These are phyloP conservation scores for Plasmodium knowlesi DNA, from an alignment of 169 alveolate genomes.

Conservation along the genomic window DNA sequence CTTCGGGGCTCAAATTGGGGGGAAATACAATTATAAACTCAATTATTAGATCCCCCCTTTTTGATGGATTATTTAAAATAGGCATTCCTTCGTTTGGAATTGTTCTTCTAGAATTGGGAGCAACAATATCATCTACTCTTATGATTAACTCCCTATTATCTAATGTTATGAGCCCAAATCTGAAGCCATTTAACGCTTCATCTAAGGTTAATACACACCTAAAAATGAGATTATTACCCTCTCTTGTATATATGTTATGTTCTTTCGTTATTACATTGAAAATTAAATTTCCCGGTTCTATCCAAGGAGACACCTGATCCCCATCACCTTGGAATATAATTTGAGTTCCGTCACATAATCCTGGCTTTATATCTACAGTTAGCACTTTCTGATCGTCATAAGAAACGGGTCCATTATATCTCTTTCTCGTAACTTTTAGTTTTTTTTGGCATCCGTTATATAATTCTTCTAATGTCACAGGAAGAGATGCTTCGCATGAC, in stretches of 20 bases:
- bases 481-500: constrained; percentile 81
- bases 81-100: constrained; percentile 88
- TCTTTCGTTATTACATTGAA: constrained; percentile 82
- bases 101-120: constrained; percentile 83
- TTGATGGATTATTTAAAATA: constrained; percentile 79
- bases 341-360: constrained; percentile 88
- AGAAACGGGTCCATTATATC: constrained; percentile 76
- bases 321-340: constrained; percentile 87
- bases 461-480: constrained; percentile 86
- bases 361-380: constrained; percentile 87
- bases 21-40: constrained; percentile 88
- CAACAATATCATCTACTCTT: constrained; percentile 84
- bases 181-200: constrained; percentile 86
- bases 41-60: constrained; percentile 85
- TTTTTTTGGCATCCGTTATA: constrained; percentile 83
- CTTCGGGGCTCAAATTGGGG: constrained; percentile 78
- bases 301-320: constrained; percentile 85
- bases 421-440: constrained; percentile 85
- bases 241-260: constrained; percentile 83
- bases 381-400: constrained; percentile 85
- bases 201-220: constrained; percentile 85
- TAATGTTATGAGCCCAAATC: constrained; percentile 85
- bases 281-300: constrained; percentile 86
- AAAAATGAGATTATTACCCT: constrained; percentile 84
- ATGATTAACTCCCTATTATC: constrained; percentile 87